These are phyloP conservation scores for Inonotus obliquus DNA, from an alignment of 1,284 basidiomycete species.

Conservation along the genomic window DNA sequence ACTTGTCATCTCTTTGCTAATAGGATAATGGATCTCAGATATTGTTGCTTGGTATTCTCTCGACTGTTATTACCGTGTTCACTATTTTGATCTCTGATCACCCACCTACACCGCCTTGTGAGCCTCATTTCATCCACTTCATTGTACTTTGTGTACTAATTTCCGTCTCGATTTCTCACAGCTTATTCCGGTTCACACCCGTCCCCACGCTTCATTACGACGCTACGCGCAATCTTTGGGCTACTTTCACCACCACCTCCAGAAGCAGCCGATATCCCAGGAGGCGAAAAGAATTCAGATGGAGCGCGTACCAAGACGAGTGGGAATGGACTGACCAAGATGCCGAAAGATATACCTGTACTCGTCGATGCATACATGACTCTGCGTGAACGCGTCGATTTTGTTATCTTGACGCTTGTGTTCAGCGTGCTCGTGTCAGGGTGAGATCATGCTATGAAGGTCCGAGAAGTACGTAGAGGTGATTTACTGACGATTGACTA, in stretches of 20 bases:
- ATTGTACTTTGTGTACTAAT: not conserved
- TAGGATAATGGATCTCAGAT: no score
- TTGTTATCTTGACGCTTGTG: slow-evolving; percentile 48
- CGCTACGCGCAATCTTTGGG: slow-evolving; percentile 57
- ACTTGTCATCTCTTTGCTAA: no score
- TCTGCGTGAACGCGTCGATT: slow-evolving; percentile 61
- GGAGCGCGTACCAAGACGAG: no score
- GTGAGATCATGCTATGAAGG: slow-evolving; percentile 46
- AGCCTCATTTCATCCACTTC: slow-evolving; percentile 20
- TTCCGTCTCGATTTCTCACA: not conserved
- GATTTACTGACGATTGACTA: slow-evolving; percentile 22
- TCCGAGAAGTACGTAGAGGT: not conserved
- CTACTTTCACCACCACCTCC: no score
- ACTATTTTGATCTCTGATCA: slow-evolving; percentile 50
- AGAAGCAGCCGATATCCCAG: no score
- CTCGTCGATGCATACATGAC: slow-evolving; percentile 51
- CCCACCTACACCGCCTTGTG: slow-evolving; percentile 76
- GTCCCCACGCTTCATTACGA: slow-evolving; percentile 53
- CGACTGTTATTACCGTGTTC: slow-evolving; percentile 50
- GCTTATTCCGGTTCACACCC: slow-evolving; percentile 36
- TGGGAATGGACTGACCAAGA: no score
- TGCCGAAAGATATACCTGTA: no score
- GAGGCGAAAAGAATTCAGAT: no score
- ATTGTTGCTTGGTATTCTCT: slow-evolving; percentile 63
- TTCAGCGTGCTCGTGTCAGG: slow-evolving; percentile 65